These are phyloP conservation scores for Candida silvicultrix DNA, from an alignment of 805 yeast genomes.

Conservation along the genomic window DNA sequence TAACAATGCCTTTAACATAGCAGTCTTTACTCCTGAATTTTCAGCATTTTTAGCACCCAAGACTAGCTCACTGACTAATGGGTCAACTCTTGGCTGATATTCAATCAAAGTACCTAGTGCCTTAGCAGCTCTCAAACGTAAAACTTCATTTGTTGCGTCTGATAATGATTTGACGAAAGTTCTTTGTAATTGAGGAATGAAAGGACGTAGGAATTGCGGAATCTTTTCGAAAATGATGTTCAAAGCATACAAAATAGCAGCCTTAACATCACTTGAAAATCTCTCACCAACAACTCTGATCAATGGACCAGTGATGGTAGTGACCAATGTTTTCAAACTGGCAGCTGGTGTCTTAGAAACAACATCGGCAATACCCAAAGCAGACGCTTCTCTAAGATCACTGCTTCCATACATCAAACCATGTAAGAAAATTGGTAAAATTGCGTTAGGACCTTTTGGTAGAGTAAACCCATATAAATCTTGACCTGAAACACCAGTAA, in stretches of 20 bases:
- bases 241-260: constrained; percentile 86
- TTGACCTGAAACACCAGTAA: constrained; percentile 55
- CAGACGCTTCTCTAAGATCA: constrained; percentile 80
- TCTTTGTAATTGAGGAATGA: constrained; percentile 94
- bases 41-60: constrained; percentile 62
- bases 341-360: constrained; percentile 82
- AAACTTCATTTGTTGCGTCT: constrained; percentile 64
- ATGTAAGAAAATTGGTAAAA: constrained; percentile 87
- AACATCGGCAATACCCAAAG: constrained; percentile 82
- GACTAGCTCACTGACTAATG: constrained; percentile 78
- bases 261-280: constrained; percentile 83
- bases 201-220: constrained; percentile 89
- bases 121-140: constrained; percentile 80
- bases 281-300: constrained; percentile 98
- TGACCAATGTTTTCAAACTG: constrained; percentile 79
- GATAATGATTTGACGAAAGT: constrained; percentile 90
- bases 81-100: constrained; percentile 91
- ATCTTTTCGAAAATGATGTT: constrained; percentile 72
- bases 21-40: constrained; percentile 70
- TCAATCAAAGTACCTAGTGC: constrained; percentile 86
- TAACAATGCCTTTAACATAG: constrained; percentile 78
- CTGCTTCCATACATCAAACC: constrained; percentile 91
- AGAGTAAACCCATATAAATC: constrained; percentile 66
- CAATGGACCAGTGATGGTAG: constrained; percentile 92
- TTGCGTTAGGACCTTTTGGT: constrained; percentile 80